Evolutionary conservation across 257 asterid species (phyloP).

Genomic region (Solanum acaule): DNA sequence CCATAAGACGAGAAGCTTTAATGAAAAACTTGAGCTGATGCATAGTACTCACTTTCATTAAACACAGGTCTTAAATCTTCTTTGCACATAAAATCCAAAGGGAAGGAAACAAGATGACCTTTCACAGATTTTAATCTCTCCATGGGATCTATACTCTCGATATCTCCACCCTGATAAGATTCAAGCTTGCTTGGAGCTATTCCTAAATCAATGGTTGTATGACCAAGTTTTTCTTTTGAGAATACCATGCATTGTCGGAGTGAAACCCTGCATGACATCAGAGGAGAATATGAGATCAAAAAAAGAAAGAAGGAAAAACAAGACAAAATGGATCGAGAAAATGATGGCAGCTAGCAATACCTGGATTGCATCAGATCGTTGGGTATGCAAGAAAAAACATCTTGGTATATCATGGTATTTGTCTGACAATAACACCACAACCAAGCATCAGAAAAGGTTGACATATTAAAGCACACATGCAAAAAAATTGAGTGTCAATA

Average conservation of each 20-base stretch:
- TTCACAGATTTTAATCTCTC: conserved; percentile 60
- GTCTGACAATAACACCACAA: conserved; percentile 41
- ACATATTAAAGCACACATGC: neutral
- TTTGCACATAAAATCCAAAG: conserved; percentile 81
- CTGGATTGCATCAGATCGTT: conserved; percentile 87
- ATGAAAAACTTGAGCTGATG: conserved; percentile 91
- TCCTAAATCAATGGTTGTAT: conserved; percentile 79
- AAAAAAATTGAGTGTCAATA: neutral
- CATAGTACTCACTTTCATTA: conserved; percentile 92
- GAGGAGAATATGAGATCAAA: neutral
- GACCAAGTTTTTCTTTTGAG: conserved; percentile 74
- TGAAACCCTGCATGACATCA: conserved; percentile 40
- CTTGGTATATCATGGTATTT: conserved; percentile 82
- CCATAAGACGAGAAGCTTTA: conserved; percentile 1
- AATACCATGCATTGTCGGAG: conserved; percentile 75
- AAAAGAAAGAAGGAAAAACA: neutral
- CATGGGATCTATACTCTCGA: conserved; percentile 67
- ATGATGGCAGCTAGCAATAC: conserved; percentile 22
- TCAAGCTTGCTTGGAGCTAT: conserved; percentile 70
- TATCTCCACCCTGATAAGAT: conserved; percentile 55
- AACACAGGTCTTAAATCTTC: conserved; percentile 94
- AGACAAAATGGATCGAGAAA: neutral
- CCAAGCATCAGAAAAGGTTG: neutral
- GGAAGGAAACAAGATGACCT: conserved; percentile 94
- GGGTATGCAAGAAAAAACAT: conserved; percentile 85